Conservation (phyloP, 192 early-diverging fungal species). For the Glomus cerebriforme region DNA sequence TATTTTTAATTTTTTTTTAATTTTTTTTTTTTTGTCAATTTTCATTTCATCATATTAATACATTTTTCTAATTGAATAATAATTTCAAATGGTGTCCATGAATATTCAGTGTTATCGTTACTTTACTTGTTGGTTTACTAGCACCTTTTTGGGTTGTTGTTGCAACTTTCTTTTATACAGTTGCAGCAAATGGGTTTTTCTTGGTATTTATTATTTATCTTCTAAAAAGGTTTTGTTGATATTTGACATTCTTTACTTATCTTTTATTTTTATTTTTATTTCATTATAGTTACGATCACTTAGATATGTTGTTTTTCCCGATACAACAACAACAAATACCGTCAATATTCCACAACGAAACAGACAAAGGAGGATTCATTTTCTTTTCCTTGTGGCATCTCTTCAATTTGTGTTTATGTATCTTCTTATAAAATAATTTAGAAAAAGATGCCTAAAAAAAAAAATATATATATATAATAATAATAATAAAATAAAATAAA, state of each 20-base stretch:
- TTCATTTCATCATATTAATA: background rate
- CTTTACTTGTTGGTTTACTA: constrained; percentile 48
- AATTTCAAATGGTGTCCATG: constrained; percentile 36
- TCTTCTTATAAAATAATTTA: constrained; percentile 57
- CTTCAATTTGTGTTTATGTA: constrained; percentile 83
- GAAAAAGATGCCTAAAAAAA: too few species aligned
- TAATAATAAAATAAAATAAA: too few species aligned
- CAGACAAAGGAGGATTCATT: constrained; percentile 83
- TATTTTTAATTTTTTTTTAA: background rate
- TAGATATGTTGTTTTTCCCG: constrained; percentile 73
- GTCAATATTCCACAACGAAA: constrained; percentile 66
- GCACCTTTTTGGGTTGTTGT: constrained; percentile 42
- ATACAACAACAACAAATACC: constrained; percentile 60
- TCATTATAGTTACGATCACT: constrained; percentile 65
- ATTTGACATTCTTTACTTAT: constrained; percentile 6
- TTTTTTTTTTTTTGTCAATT: constrained; percentile 2
- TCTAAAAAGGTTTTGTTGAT: background rate
- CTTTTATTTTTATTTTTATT: background rate
- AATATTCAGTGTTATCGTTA: constrained; percentile 52
- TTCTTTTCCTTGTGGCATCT: constrained; percentile 83
- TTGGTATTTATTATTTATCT: constrained; percentile 59
- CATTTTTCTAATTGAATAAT: constrained; percentile 37
- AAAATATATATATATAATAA: too few species aligned
- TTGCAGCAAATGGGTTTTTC: constrained; percentile 83
- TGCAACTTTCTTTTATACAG: constrained; percentile 72